Conservation (phyloP, 805 yeast species). For the Yarrowia osloensis region DNA sequence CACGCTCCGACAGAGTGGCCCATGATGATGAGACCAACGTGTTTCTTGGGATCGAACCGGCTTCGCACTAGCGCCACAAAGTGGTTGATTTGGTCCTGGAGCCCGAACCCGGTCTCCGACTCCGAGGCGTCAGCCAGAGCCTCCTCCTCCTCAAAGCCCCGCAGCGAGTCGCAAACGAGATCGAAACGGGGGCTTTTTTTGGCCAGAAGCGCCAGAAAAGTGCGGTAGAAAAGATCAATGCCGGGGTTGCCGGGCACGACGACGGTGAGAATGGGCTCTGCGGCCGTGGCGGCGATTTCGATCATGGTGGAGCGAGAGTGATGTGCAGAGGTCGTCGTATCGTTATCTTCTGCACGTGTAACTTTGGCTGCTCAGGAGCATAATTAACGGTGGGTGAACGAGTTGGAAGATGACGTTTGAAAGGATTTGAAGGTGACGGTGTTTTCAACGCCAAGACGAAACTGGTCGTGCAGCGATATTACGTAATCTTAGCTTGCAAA, state of each 20-base stretch:
- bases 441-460: no score
- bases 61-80: not conserved
- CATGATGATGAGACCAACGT: slow-evolving; percentile 46
- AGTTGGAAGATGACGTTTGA: no score
- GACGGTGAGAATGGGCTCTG: slow-evolving; percentile 14
- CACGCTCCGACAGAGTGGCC: slow-evolving; percentile 77
- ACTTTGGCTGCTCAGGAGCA: not conserved
- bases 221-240: slow-evolving; percentile 21
- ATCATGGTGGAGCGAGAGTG: not conserved
- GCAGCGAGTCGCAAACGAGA: slow-evolving; percentile 17
- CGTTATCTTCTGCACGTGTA: slow-evolving; percentile 19
- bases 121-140: not conserved
- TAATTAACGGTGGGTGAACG: no score
- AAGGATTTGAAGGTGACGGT: no score
- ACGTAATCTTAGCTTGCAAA: no score
- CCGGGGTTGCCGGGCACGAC: slow-evolving; percentile 31
- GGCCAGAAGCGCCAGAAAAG: not conserved
- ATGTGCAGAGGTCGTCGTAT: not conserved
- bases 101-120: not conserved
- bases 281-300: slow-evolving; percentile 5
- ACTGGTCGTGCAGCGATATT: no score
- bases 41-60: not conserved
- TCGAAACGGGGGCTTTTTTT: slow-evolving; percentile 19
- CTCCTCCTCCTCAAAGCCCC: slow-evolving; percentile 23
- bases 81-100: slow-evolving; percentile 16